Base-by-base conservation (phyloP, 495 filamentous ascomycete genomes). In the Amniculicola lignicola region DNA sequence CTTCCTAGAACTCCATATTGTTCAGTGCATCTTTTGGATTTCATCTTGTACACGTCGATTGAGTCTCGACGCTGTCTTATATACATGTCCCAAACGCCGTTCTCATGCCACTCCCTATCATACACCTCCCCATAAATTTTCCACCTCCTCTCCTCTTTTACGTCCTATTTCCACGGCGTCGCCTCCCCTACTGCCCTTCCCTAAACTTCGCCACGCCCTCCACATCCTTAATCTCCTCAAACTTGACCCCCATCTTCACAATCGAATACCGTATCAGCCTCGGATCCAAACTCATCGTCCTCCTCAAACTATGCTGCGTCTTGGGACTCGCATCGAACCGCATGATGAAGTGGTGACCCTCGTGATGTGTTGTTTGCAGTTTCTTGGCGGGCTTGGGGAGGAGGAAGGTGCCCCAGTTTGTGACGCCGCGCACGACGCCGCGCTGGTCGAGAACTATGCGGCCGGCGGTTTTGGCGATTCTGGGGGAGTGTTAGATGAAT, bases 271-370 rank as follows among this genome's bases (percentile, higher is more conserved):
- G 81, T 49, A 98, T 86, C 82, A 96, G 87, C 63, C 93, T 76
- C 18, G 94, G 90, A 69, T 98, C 93, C 65, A 95, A 75, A n/a
- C 80, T 77, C 62, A 97, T 73, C 16, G 86, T 90, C 51, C 82
- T 75, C 57, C 82, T 77, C 4, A 97, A 79, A 37, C 78, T 77
- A 37, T 82, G 70, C 74, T 97, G 92, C 12, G 86, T 85, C 35
- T 72, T 56, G 19, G 81, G 78, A 37, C 80, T 82, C 27, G 84
- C 66, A 70, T 98, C 93, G 74, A 94, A 98, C 56, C 93, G 88
- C 89, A 98, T 88, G 67, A 95, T 83, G 76, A 98, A 98, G 77
- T 97, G 95, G 72, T 96, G 90, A 27, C 94, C 93, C 29, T 79
- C 77, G 48, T 80, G 81, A 76, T 97, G 85, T 50, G 79, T 78